phyloP scores from a whole-genome alignment of 2,329 filamentous ascomycete species.

The Verticillium tricorpus region DNA sequence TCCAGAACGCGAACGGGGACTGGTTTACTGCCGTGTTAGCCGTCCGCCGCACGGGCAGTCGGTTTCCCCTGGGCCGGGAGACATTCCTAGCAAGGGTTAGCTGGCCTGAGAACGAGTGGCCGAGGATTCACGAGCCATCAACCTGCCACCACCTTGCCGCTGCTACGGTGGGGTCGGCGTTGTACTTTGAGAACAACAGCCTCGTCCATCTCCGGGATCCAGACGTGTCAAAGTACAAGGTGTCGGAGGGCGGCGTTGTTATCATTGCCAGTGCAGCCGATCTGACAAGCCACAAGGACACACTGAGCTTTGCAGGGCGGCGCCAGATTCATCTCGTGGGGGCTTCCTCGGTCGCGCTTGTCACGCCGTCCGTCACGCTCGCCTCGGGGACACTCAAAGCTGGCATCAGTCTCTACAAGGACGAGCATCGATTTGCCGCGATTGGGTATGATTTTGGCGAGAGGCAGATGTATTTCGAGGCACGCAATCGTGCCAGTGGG shows the following conservation, averaged over 20 bases:
- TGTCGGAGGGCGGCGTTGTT: background rate
- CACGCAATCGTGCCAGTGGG: background rate
- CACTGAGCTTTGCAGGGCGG: background rate
- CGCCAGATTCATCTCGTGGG: background rate
- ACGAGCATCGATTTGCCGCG: background rate
- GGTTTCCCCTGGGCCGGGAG: background rate
- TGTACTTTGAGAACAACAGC: background rate
- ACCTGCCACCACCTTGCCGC: too few species aligned
- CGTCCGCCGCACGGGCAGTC: background rate
- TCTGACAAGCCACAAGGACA: background rate
- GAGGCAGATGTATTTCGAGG: background rate
- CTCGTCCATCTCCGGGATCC: background rate
- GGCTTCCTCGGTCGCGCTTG: background rate
- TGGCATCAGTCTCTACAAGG: background rate
- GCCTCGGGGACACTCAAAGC: background rate
- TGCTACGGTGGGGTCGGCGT: too few species aligned
- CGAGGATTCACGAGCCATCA: background rate
- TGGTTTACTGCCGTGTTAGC: conserved; percentile 32
- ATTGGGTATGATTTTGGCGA: background rate
- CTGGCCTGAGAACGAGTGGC: conserved; percentile 2
- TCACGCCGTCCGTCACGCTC: too few species aligned
- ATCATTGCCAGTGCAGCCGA: background rate
- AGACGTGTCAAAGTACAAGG: background rate
- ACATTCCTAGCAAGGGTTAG: conserved; percentile 4
- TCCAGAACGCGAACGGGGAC: conserved; percentile 27